Evolutionary conservation across 352 stramenopile species (phyloP), one percentile per base, ranked within the genome.

Genomic region (Phytophthora uliginosa): DNA sequence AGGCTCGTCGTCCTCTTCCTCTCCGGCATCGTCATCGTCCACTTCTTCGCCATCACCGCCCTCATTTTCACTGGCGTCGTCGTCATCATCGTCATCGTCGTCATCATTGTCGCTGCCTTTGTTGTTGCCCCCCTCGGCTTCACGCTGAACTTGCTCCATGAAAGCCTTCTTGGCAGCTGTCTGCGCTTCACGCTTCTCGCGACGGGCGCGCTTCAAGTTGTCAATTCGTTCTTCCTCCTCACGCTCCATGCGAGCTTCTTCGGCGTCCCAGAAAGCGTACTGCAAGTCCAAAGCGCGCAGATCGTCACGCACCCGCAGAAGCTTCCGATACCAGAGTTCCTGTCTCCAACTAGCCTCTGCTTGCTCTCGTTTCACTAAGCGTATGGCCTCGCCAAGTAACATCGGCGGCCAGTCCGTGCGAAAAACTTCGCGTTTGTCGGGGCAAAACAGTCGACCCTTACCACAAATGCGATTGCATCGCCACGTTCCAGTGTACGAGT

Each of bases 251-350:
- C 87, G 78, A 22, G 78, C 76, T 2, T 80, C 84, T 61, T 94
- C 87, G n/a, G 83, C 77, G 40, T 88, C 79, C 82, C 82, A 86
- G 55, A 76, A 88, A 8, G 80, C 84, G 47, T 86, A 83, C 38
- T 93, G 85, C 55, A 90, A 58, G 59, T 94, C 87, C 52, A 87
- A 62, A 4, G 76, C 87, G 0, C 87, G 80, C 53, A 94, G 63
- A 55, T 94, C 85, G 48, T 94, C 85, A 0, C 87, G 80, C 7
- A 94, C 85, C 4, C 87, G 85, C 54, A 94, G 68, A 26, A 94
- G 63, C 28, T 77, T 60, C 3, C 87, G 80, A 53, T 85, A 82
- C 74, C 77, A 88, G n/a, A 69, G 70, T 60, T 92, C 84, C 24
- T 89, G 58, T 0, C 56, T 33, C 63, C 80, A 66, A 2, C 50